A percentile compares a stretch with the other conserved stretches of the same genome.
Conservation (phyloP, 306 rosid species). For the Oxytropis ochrocephala region DNA sequence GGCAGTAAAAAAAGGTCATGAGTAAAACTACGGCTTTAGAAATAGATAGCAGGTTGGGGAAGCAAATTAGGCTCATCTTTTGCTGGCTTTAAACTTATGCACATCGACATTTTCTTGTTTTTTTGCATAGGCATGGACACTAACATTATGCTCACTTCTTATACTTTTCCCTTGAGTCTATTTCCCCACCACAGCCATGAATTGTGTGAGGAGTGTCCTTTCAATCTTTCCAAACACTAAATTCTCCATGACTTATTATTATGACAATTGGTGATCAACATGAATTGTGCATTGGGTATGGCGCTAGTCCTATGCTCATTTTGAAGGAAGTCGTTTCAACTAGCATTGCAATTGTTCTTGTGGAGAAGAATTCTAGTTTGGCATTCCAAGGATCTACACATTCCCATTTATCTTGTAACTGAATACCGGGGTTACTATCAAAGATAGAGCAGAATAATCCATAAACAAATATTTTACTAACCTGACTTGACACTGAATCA, state of each 20-base stretch:
- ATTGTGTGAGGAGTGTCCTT: slow-evolving; percentile 35
- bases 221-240: slow-evolving; percentile 59
- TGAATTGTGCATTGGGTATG: slow-evolving; percentile 57
- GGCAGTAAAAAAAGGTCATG: background rate
- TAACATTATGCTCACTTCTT: slow-evolving; percentile 49
- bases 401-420: background rate
- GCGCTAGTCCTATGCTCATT: slow-evolving; percentile 41
- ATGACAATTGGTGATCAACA: slow-evolving; percentile 54
- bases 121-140: slow-evolving; percentile 46
- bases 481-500: slow-evolving; percentile 42
- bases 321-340: slow-evolving; percentile 59
- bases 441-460: background rate
- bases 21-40: background rate
- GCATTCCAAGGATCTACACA: background rate
- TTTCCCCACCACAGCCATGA: slow-evolving; percentile 42
- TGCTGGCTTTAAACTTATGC: too few relatives aligned
- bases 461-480: slow-evolving; percentile 25
- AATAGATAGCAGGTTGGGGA: background rate
- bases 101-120: too few relatives aligned
- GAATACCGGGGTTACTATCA: background rate
- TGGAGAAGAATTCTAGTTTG: background rate
- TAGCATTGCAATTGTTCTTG: slow-evolving; percentile 20
- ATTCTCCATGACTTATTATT: slow-evolving; percentile 52
- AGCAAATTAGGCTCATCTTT: background rate
- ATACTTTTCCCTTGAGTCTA: slow-evolving; percentile 49